Base-by-base conservation (phyloP, 768 basidiomycete genomes). In the Boletellus sp. region DNA sequence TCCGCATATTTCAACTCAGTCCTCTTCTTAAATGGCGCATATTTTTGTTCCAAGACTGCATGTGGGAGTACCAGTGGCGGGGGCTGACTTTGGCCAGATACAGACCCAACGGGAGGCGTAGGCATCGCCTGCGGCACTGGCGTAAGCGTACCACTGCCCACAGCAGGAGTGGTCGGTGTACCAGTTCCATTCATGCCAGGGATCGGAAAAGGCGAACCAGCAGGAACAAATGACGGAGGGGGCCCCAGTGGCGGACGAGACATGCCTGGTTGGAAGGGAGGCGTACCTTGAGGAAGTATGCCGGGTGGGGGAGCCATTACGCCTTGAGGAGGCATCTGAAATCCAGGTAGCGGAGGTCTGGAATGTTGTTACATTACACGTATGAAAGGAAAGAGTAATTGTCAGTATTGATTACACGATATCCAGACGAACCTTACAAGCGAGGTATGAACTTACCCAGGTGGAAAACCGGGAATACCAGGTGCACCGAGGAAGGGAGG, bases 1-100 rank as follows among this genome's bases (percentile, higher is more conserved):
- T 93, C 87, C 13, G 71, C 63, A 67, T 84, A 88, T 65, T 90
- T 87, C 38, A 93, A 73, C 19, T 77, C 76, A 2, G 87, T 88
- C 13, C 75, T 71, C 65, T 90, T 89, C 75, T 90, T 92, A 61
- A 89, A 81, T 2, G 80, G 74, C 12, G 85, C 79, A 59, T 87
- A 85, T 13, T 76, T 81, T 70, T 90, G 87, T 17, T 75, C 71
- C 34, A 81, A 66, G 5, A 74, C 68, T 9, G 78, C 74, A 58
- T 83, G 76, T 1, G 87, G 87, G 34, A 88, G 68, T 17, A 57
- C 68, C 23, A 77, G 65, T 31, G 44, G 62, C 42, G 56, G 65
- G 6, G 50, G 62, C 45, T 45, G 68, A 53, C 36, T 57, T 44
- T 55, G 67, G 54, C 28, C 24, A 28, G 65, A 57, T 13, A 58